phyloP scores from a whole-genome alignment of 805 yeast genomes.

The Wickerhamiella azymoides region DNA sequence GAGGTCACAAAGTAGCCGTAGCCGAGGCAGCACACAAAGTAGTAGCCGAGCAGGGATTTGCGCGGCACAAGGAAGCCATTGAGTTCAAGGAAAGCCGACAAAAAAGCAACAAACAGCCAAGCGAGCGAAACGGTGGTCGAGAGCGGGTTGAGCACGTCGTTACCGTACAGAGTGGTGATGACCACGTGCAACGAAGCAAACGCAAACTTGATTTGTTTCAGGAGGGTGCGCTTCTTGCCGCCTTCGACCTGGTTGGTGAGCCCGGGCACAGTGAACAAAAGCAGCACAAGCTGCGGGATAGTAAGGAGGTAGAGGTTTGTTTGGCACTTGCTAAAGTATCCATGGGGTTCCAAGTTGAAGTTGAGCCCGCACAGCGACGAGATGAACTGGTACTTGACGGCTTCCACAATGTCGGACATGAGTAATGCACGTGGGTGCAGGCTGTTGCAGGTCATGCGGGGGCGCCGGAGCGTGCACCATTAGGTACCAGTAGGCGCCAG shows the following conservation, averaged over 20 bases:
- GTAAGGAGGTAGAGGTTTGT: conserved; percentile 18
- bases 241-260: conserved; percentile 11
- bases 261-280: conserved; percentile 13
- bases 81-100: conserved; percentile 17
- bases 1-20: conserved; percentile 16
- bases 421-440: background rate
- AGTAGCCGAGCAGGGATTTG: conserved; percentile 18
- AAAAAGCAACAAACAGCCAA: conserved; percentile 13
- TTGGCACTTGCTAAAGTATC: conserved; percentile 18
- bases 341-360: conserved; percentile 14
- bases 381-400: conserved; percentile 19
- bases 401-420: background rate
- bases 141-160: conserved; percentile 16
- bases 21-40: conserved; percentile 15
- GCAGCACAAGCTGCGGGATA: conserved; percentile 13
- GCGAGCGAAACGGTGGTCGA: conserved; percentile 10
- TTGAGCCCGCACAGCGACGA: conserved; percentile 30
- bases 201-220: conserved; percentile 15
- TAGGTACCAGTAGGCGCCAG: too few species aligned
- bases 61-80: conserved; percentile 18
- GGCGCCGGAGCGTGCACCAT: background rate
- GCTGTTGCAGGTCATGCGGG: background rate
- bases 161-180: conserved; percentile 12
- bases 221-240: conserved; percentile 10
- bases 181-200: conserved; percentile 13